phyloP scores from a whole-genome alignment of 176 grass and related monocot species.

The Puya raimondii region DNA sequence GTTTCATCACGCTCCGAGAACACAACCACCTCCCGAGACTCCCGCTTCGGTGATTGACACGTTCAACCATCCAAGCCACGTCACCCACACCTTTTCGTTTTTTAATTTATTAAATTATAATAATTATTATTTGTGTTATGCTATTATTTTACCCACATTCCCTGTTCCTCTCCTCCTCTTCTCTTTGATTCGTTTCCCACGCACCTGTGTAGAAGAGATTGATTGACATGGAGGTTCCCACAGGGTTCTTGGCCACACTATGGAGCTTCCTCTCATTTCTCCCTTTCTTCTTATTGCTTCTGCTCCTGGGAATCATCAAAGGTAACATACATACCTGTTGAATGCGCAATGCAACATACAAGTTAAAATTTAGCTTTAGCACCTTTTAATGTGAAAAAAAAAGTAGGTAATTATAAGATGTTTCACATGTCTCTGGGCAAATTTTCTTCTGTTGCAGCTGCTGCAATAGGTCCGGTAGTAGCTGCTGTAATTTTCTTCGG shows the following conservation, averaged over 20 bases:
- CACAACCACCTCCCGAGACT: no score
- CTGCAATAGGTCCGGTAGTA: constrained; percentile 34
- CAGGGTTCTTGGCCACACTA: constrained; percentile 53
- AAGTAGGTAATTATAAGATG: no score
- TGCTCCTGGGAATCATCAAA: constrained; percentile 59
- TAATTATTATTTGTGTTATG: no score
- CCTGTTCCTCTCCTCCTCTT: background rate
- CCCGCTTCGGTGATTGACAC: no score
- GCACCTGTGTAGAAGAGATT: background rate
- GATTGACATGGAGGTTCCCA: constrained; percentile 52
- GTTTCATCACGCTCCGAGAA: no score
- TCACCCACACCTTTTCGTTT: no score
- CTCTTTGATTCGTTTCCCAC: background rate
- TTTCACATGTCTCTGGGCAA: background rate
- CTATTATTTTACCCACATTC: no score
- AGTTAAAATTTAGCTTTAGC: background rate
- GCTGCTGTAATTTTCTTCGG: constrained; percentile 44
- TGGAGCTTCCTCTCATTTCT: constrained; percentile 75
- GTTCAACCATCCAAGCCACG: no score
- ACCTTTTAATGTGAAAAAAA: background rate
- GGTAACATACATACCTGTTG: constrained; percentile 19
- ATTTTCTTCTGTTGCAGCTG: constrained; percentile 31
- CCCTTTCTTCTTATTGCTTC: constrained; percentile 61
- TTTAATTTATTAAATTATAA: no score
- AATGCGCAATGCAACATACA: no score